phyloP scores from a whole-genome alignment of 495 filamentous ascomycete genomes.

The Aspergillus wentii region DNA sequence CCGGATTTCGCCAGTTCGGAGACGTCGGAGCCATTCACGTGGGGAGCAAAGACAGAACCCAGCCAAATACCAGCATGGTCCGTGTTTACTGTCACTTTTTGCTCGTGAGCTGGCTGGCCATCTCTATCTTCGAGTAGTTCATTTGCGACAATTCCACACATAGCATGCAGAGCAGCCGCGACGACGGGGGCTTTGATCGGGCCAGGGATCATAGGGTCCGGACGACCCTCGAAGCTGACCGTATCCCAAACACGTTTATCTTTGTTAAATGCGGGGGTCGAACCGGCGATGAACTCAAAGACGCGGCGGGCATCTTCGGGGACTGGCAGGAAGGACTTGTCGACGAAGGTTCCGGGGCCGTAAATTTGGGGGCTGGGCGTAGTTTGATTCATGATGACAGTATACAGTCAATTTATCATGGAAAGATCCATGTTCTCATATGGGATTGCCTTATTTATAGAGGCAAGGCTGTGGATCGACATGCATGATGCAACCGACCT shows the following conservation, averaged over 20 bases:
- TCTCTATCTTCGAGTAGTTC: slow-evolving; percentile 22
- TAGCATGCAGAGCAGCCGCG: slow-evolving; percentile 24
- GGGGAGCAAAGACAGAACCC: slow-evolving; percentile 13
- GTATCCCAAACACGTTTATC: slow-evolving; percentile 18
- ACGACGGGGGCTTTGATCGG: slow-evolving; percentile 22
- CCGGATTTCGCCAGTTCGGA: slow-evolving; percentile 6
- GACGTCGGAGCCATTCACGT: slow-evolving; percentile 15
- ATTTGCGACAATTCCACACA: slow-evolving; percentile 22
- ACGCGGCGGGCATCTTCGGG: slow-evolving; percentile 22
- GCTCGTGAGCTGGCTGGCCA: slow-evolving; percentile 8
- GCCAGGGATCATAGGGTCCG: slow-evolving; percentile 21
- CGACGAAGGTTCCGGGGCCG: slow-evolving; percentile 24
- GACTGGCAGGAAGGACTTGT: slow-evolving; percentile 16
- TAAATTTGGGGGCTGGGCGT: slow-evolving; percentile 16
- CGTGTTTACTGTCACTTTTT: slow-evolving; percentile 17
- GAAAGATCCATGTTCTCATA: no score
- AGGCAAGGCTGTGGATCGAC: no score
- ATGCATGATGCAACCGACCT: no score
- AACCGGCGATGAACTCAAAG: slow-evolving; percentile 16
- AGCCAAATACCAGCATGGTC: slow-evolving; percentile 29
- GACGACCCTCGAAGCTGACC: slow-evolving; percentile 19
- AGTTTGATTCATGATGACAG: no score
- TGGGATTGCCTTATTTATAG: no score
- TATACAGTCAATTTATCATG: no score
- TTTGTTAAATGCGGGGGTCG: slow-evolving; percentile 22